Evolutionary conservation across 2,329 filamentous ascomycete species (phyloP).

Genomic region (Cercospora janseana): DNA sequence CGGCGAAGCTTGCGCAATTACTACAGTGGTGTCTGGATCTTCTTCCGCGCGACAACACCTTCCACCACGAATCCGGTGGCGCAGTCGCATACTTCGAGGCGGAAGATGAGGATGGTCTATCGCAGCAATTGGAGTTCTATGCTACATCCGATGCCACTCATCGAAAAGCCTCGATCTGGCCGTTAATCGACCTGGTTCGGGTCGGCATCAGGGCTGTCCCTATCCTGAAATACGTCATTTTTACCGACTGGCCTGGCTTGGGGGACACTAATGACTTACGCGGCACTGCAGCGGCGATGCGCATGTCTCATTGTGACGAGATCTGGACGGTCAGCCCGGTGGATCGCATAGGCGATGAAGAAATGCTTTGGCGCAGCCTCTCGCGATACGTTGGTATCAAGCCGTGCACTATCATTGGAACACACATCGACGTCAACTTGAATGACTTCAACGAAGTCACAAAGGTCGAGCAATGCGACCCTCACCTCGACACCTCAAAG

Average conservation of each 20-base stretch:
- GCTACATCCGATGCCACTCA: constrained; percentile 3
- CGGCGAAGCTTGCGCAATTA: too few relatives aligned
- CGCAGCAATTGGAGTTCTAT: constrained; percentile 2
- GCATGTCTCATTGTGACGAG: constrained; percentile 20
- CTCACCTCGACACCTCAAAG: background rate
- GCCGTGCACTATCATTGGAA: constrained; percentile 10
- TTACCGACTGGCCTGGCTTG: constrained; percentile 21
- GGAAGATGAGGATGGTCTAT: too few relatives aligned
- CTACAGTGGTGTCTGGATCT: too few relatives aligned
- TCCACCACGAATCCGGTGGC: too few relatives aligned
- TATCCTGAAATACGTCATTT: constrained; percentile 10
- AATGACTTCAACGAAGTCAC: background rate
- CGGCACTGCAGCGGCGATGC: constrained; percentile 6
- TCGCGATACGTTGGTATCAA: background rate
- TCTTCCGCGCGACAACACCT: too few relatives aligned
- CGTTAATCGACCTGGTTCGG: constrained; percentile 11
- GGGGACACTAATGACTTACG: constrained; percentile 19
- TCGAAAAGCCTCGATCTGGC: constrained; percentile 9
- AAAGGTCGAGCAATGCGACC: background rate
- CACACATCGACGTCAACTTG: constrained; percentile 4
- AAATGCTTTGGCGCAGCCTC: background rate
- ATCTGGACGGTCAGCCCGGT: constrained; percentile 19
- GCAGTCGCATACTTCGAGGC: too few relatives aligned
- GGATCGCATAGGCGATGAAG: constrained; percentile 7
- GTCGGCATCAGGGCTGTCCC: constrained; percentile 6